A percentile compares a stretch with the other conserved stretches of the same genome.
These are phyloP conservation scores for Solanum raphanifolium DNA, from an alignment of 257 asterid genomes.

Conservation along the genomic window DNA sequence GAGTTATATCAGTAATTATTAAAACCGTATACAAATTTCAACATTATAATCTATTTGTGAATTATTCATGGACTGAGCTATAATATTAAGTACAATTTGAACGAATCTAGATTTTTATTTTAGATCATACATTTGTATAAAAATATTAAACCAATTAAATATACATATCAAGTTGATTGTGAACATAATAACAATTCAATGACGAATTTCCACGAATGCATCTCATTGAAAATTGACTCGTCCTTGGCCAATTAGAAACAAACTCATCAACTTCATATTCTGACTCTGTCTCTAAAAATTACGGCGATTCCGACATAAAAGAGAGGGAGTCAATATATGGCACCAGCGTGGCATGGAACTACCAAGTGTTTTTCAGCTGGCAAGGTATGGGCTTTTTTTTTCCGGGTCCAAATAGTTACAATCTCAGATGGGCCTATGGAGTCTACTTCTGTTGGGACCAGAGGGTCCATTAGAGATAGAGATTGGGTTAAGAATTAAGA, in stretches of 20 bases:
- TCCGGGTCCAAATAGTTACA: constrained; percentile 42
- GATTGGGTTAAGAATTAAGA: constrained; percentile 12
- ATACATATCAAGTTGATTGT: background rate
- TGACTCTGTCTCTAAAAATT: background rate
- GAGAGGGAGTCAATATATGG: background rate
- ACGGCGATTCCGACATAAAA: background rate
- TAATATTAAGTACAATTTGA: too few species aligned
- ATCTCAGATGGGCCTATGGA: background rate
- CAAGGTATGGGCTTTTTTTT: constrained; percentile 35
- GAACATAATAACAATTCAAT: background rate
- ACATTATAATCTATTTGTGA: background rate
- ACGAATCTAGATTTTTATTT: background rate
- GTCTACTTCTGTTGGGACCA: background rate
- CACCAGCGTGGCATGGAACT: constrained; percentile 22
- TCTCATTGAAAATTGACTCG: background rate
- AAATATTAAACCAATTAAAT: background rate
- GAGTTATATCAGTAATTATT: background rate
- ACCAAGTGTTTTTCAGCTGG: constrained; percentile 22
- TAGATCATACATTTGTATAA: too few species aligned
- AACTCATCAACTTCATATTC: background rate
- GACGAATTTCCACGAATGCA: background rate
- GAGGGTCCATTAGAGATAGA: constrained; percentile 1
- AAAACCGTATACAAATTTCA: background rate
- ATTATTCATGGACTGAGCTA: too few species aligned
- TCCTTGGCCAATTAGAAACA: background rate